phyloP scores from a whole-genome alignment of 768 basidiomycete genomes.

The Suillus luteus region DNA sequence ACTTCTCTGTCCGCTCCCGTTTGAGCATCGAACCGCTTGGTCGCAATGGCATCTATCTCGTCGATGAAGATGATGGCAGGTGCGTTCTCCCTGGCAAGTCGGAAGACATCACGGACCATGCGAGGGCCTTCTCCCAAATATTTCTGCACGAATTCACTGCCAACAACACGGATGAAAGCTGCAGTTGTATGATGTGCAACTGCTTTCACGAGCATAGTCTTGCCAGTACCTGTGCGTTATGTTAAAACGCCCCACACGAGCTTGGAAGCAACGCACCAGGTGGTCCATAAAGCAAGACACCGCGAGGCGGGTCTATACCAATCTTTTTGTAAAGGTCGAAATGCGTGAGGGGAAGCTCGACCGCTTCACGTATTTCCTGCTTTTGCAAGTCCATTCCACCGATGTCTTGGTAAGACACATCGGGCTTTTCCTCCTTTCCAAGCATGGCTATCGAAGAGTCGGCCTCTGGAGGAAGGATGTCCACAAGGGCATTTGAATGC shows the following conservation, averaged over 20 bases:
- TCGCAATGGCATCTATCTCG: conserved; percentile 98
- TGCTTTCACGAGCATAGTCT: conserved; percentile 99
- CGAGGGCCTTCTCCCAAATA: conserved; percentile 99
- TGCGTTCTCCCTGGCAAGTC: conserved; percentile 94
- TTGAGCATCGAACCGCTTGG: conserved; percentile 99
- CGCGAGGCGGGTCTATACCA: conserved; percentile 97
- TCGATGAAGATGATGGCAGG: conserved; percentile 99
- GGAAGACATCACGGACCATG: conserved; percentile 99
- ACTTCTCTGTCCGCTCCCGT: conserved; percentile 99
- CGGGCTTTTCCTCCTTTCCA: conserved; percentile 91
- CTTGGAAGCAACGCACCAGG: conserved; percentile 60
- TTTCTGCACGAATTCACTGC: conserved; percentile 99
- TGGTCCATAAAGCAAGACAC: conserved; percentile 95
- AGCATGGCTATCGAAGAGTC: conserved; percentile 97
- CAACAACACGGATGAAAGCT: conserved; percentile 96
- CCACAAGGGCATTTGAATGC: conserved; percentile 97
- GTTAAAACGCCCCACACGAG: conserved; percentile 11
- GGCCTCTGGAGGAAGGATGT: conserved; percentile 97
- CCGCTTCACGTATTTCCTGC: conserved; percentile 98
- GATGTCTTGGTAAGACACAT: conserved; percentile 91
- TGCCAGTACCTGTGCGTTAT: conserved; percentile 80
- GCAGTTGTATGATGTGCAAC: conserved; percentile 98
- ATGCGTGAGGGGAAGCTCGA: conserved; percentile 94
- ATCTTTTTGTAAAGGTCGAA: conserved; percentile 99
- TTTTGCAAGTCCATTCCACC: conserved; percentile 98